Base-by-base conservation (phyloP, 306 rosid species). In the Pachyrhizus erosus region DNA sequence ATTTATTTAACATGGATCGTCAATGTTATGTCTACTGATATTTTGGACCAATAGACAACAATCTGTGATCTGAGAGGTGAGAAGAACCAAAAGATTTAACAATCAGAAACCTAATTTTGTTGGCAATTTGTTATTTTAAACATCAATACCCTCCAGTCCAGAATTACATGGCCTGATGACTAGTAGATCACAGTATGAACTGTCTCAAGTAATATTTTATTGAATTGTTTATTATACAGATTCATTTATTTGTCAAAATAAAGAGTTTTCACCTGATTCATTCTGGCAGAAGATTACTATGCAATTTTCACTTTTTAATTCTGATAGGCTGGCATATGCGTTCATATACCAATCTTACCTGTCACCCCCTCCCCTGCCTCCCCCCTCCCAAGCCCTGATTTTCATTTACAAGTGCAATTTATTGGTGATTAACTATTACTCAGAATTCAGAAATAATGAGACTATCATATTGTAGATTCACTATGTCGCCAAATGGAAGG, bases 401-500 rank as follows among this genome's bases (percentile, higher is more conserved):
- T 66, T 68, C 64, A 67, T 39, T 75, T 73, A 20, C 74, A 37
- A 51, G 37, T 58, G 71, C 74, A 73, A 37, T 42, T 23, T 52
- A 9, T 48, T 34, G 20, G 40, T 70, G 77, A 65, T 39, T 70
- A 55, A 37, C 13, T 29, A 1, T 40, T 52, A 13, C 43, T 88
- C 17, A 74, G 37, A 69, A 70, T 54, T 84, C 18, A 74, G 68
- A 62, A 71, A 73, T 76, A 67, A 82, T 33, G 13, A 76, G 52
- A 58, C 29, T 69, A 5, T 82, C 13, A 58, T 75, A 54, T 88
- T 91, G 87, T 86, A 95, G 99, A 92, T 95, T 88, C 99, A 93
- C 82, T 95, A 95, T 78, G 98, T 95, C 60, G 98, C 99, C 40
- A 95, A 91, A 83, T 95, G 99, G 99, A 95, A 68, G 84, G 89